phyloP scores from a whole-genome alignment of 495 filamentous ascomycete species.

The Rhypophila decipiens region DNA sequence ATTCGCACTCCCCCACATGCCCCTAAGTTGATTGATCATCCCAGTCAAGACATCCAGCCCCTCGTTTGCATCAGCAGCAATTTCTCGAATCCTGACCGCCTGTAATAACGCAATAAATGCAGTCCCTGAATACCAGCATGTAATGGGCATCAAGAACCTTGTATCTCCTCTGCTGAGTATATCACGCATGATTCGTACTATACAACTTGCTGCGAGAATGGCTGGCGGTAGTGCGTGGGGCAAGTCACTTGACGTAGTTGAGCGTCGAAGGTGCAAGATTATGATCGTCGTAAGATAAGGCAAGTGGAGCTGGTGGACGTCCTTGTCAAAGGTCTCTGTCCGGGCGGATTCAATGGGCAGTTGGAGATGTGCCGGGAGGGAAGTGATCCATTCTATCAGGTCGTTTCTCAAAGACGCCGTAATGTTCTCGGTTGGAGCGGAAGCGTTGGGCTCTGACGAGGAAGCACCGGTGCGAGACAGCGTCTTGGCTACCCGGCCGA shows the following conservation, averaged over 20 bases:
- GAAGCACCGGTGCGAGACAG: conserved; percentile 16
- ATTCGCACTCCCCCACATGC: conserved; percentile 31
- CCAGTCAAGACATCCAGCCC: conserved; percentile 25
- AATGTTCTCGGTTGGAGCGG: neutral
- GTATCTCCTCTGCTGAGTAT: conserved; percentile 27
- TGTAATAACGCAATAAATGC: conserved; percentile 32
- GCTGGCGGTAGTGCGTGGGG: conserved; percentile 29
- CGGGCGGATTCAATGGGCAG: conserved; percentile 23
- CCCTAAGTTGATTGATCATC: conserved; percentile 21
- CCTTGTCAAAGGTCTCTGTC: conserved; percentile 25
- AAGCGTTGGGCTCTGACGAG: too few relatives aligned
- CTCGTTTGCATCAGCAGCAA: conserved; percentile 24
- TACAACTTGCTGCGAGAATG: conserved; percentile 30
- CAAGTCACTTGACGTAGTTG: conserved; percentile 22
- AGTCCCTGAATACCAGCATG: conserved; percentile 32
- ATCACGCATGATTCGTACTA: conserved; percentile 28
- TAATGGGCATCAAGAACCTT: conserved; percentile 33
- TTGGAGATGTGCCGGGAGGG: conserved; percentile 24
- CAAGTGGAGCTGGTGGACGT: conserved; percentile 32
- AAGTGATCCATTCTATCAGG: conserved; percentile 26
- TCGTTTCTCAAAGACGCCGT: conserved; percentile 19
- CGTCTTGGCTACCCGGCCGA: conserved; percentile 28
- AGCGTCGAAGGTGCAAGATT: conserved; percentile 27
- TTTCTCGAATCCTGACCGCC: conserved; percentile 20
- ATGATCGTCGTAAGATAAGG: conserved; percentile 34